These are phyloP conservation scores for Leccinellum albellum DNA, from an alignment of 768 basidiomycete species.

Conservation along the genomic window DNA sequence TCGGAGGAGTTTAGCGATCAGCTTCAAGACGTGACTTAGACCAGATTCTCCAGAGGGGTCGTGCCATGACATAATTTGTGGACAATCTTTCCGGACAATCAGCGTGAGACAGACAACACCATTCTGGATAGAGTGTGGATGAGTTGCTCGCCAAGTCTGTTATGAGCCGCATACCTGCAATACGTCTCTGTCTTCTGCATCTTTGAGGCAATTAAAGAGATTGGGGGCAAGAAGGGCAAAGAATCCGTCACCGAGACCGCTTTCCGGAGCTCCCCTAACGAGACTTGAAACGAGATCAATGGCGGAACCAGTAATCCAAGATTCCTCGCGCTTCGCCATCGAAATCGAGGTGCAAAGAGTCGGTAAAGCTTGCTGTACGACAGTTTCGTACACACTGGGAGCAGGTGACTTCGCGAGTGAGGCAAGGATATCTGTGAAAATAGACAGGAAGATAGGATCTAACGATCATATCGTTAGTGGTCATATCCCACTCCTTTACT, in stretches of 20 bases:
- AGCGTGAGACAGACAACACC: slow-evolving; percentile 78
- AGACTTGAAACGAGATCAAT: slow-evolving; percentile 79
- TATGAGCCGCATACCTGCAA: slow-evolving; percentile 50
- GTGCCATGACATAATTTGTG: slow-evolving; percentile 75
- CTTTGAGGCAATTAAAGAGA: slow-evolving; percentile 64
- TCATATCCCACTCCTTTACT: neutral
- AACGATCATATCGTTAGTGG: slow-evolving; percentile 13
- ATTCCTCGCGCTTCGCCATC: slow-evolving; percentile 54
- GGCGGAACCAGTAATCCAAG: slow-evolving; percentile 75
- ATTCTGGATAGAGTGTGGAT: slow-evolving; percentile 47
- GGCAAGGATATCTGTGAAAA: slow-evolving; percentile 76
- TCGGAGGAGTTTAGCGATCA: slow-evolving; percentile 76
- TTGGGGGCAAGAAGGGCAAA: slow-evolving; percentile 70
- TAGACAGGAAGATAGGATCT: slow-evolving; percentile 89
- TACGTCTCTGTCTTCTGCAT: slow-evolving; percentile 83
- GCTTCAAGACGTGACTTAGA: slow-evolving; percentile 65
- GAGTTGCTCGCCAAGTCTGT: neutral
- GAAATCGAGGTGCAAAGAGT: slow-evolving; percentile 63
- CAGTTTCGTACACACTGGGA: slow-evolving; percentile 61
- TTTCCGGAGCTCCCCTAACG: slow-evolving; percentile 58
- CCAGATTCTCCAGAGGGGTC: slow-evolving; percentile 67
- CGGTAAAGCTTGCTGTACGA: slow-evolving; percentile 73
- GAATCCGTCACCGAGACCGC: slow-evolving; percentile 75
- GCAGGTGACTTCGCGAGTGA: slow-evolving; percentile 62
- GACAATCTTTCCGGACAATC: slow-evolving; percentile 82